Evolutionary conservation across 805 yeast species (phyloP).

Genomic region (Cyberlindnera nakhonratchasimensis): DNA sequence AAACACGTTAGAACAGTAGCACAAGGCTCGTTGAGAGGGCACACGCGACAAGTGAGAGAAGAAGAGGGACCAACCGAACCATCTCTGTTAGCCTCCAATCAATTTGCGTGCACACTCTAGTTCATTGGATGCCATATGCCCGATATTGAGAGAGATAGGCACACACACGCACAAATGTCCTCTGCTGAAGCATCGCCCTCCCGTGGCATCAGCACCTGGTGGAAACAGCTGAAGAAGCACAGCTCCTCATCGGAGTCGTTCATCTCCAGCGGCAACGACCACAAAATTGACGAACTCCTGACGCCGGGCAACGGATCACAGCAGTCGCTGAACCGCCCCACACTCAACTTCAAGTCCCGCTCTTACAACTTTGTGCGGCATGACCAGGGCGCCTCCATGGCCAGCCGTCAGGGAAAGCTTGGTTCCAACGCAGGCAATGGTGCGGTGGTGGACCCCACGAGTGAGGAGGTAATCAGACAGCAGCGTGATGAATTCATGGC

Average conservation of each 20-base stretch:
- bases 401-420: no score
- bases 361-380: slow-evolving; percentile 29
- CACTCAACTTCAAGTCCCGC: slow-evolving; percentile 34
- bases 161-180: slow-evolving; percentile 12
- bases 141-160: not conserved
- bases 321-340: slow-evolving; percentile 28
- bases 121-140: not conserved
- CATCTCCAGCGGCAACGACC: slow-evolving; percentile 4
- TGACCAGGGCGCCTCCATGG: slow-evolving; percentile 2
- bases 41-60: not conserved
- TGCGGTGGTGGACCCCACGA: slow-evolving; percentile 4
- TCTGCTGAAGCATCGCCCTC: slow-evolving; percentile 32
- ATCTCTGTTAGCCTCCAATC: not conserved
- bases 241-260: slow-evolving; percentile 26
- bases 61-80: not conserved
- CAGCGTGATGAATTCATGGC: slow-evolving; percentile 38
- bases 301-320: slow-evolving; percentile 16
- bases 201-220: slow-evolving; percentile 37
- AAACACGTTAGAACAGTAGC: slow-evolving; percentile 2
- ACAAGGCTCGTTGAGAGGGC: no score
- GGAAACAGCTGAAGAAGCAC: slow-evolving; percentile 37
- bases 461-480: slow-evolving; percentile 27
- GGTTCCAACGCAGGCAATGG: not conserved
- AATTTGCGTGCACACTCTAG: not conserved
- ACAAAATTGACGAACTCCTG: slow-evolving; percentile 17